Percentiles rank a stretch among this genome's conserved stretches.
Evolutionary conservation across 2,329 filamentous ascomycete genomes (phyloP).

Genomic region (Thermoascus crustaceus): DNA sequence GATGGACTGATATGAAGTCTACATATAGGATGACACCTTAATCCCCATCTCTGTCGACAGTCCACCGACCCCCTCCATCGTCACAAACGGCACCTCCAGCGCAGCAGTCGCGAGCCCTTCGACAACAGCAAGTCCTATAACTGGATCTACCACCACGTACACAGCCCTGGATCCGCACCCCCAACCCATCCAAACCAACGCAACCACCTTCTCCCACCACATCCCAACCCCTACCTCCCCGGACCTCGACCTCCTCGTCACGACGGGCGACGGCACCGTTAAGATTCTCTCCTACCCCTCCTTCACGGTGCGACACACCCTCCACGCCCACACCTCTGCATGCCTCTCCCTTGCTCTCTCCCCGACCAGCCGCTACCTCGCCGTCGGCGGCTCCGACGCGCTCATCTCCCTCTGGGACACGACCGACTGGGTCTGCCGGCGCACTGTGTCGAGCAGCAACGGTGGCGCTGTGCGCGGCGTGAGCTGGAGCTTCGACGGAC

Average conservation of each 20-base stretch:
- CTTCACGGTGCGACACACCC: conserved; percentile 36
- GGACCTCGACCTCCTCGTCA: conserved; percentile 38
- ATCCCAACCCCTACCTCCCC: conserved; percentile 26
- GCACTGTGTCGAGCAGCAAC: conserved; percentile 38
- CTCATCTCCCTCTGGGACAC: conserved; percentile 46
- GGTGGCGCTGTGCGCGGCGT: conserved; percentile 40
- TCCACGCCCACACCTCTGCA: conserved; percentile 42
- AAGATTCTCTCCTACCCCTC: conserved; percentile 42
- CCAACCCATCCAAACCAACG: conserved; percentile 41
- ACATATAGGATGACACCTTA: conserved; percentile 37
- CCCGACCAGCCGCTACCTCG: conserved; percentile 42
- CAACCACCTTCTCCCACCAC: conserved; percentile 40
- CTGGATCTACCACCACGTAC: conserved; percentile 18
- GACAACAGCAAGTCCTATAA: conserved; percentile 1
- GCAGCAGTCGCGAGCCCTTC: conserved; percentile 11
- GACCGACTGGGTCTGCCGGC: conserved; percentile 42
- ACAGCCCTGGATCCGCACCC: conserved; percentile 35
- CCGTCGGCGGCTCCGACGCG: conserved; percentile 41
- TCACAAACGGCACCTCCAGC: conserved; percentile 11
- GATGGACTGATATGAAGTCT: conserved; percentile 4
- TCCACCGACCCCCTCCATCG: conserved; percentile 27
- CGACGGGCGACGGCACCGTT: conserved; percentile 42
- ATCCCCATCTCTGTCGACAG: conserved; percentile 38
- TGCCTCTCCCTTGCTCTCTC: conserved; percentile 39
- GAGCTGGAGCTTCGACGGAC: conserved; percentile 44